These are phyloP conservation scores for Beauveria asiatica DNA, from an alignment of 2,329 filamentous ascomycete genomes.

Conservation along the genomic window DNA sequence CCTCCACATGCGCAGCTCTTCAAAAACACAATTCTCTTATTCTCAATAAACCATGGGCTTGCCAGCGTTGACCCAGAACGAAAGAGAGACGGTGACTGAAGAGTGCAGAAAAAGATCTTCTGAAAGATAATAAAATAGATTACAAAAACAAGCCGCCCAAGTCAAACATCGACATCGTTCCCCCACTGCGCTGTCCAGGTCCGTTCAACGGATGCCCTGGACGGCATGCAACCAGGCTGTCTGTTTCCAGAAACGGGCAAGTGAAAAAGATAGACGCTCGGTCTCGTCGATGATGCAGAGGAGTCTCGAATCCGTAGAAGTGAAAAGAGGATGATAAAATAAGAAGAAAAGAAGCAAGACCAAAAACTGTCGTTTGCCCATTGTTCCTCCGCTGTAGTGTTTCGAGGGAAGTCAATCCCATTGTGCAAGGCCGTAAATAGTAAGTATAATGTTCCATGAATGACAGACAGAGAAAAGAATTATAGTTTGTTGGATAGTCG, in stretches of 20 bases:
- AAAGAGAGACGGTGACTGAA: background rate
- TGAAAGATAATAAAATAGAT: background rate
- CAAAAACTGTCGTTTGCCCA: constrained; percentile 4
- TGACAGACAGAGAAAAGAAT: constrained; percentile 33
- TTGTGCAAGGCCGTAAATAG: constrained; percentile 10
- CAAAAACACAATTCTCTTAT: background rate
- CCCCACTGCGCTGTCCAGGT: constrained; percentile 7
- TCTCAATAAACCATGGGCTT: background rate
- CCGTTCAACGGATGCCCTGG: constrained; percentile 10
- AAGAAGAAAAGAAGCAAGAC: background rate
- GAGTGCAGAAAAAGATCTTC: background rate
- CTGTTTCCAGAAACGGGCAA: constrained; percentile 11
- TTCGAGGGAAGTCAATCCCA: constrained; percentile 2
- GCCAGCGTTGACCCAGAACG: background rate
- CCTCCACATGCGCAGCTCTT: background rate
- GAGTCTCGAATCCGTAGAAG: constrained; percentile 1
- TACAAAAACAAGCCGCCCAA: constrained; percentile 1
- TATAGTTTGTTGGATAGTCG: constrained; percentile 23
- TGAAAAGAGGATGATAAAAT: background rate
- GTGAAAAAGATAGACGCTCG: constrained; percentile 4
- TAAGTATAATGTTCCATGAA: constrained; percentile 20
- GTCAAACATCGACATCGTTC: background rate
- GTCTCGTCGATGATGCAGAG: constrained; percentile 2
- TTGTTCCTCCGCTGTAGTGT: constrained; percentile 5
- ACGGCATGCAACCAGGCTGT: constrained; percentile 11